Percentiles rank a stretch among this genome's conserved stretches.
phyloP scores from a whole-genome alignment of 106 monocot genomes.

The Gastrodia elata region DNA sequence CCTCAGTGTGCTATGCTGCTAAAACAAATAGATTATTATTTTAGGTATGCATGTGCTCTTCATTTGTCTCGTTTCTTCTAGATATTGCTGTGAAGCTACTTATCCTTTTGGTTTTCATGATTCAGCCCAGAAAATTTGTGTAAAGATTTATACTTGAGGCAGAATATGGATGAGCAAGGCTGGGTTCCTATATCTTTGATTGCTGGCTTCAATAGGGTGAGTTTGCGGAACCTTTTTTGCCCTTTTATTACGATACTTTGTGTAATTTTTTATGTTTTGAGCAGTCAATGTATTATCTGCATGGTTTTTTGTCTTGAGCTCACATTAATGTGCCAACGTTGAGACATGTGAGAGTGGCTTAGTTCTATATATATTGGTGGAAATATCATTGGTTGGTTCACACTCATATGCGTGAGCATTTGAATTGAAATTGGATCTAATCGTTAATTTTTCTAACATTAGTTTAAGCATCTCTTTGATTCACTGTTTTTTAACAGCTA shows the following conservation, averaged over 20 bases:
- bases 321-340: too few species aligned
- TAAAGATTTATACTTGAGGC: conserved; percentile 61
- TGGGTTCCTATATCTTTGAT: conserved; percentile 84
- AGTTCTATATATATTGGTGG: too few species aligned
- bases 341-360: too few species aligned
- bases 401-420: too few species aligned
- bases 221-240: conserved; percentile 11
- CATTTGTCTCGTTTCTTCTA: not conserved
- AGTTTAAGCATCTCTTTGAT: too few species aligned
- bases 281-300: not conserved
- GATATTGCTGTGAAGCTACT: not conserved
- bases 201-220: conserved; percentile 74
- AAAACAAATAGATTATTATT: conserved; percentile 91
- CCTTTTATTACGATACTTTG: not conserved
- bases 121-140: conserved; percentile 74
- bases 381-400: too few species aligned
- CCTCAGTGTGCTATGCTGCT: conserved; percentile 28
- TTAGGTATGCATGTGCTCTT: conserved; percentile 37
- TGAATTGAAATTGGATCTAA: too few species aligned
- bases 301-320: too few species aligned
- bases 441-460: too few species aligned
- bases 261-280: not conserved
- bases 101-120: conserved; percentile 12
- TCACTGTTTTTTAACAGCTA: too few species aligned
- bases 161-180: conserved; percentile 84